Conservation (phyloP, 345 rosid species). For the Eucalyptus polybractea region DNA sequence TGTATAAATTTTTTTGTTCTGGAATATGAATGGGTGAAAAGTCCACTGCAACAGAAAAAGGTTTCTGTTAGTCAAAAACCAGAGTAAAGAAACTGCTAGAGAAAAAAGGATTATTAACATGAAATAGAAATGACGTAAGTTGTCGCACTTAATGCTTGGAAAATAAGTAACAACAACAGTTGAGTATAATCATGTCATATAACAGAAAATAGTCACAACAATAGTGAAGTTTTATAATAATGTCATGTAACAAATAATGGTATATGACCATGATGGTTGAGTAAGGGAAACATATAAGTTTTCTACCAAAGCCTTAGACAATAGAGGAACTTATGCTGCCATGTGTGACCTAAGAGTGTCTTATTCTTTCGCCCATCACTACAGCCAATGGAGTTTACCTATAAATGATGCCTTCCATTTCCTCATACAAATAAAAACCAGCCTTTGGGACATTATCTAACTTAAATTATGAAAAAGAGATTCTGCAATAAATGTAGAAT, state of each 20-base stretch:
- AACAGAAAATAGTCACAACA: not conserved
- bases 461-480: not conserved
- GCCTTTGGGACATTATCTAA: not conserved
- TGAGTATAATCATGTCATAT: not conserved
- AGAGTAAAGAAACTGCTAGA: not conserved
- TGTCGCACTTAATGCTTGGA: not conserved
- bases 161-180: not conserved
- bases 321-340: not conserved
- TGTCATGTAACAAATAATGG: not conserved
- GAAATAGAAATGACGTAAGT: not conserved
- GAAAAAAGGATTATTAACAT: not conserved
- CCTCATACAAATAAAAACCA: not conserved
- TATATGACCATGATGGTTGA: not conserved
- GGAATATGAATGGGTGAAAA: slow-evolving; percentile 61
- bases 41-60: slow-evolving; percentile 52
- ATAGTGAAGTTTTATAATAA: not conserved
- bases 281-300: not conserved
- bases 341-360: not conserved
- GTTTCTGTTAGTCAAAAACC: not conserved
- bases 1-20: slow-evolving; percentile 60
- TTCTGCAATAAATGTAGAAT: not conserved
- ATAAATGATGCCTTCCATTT: not conserved
- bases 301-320: not conserved
- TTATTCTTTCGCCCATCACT: not conserved
- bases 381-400: not conserved